Conservation (phyloP, 306 rosid genomes). For the Neltuma alba region DNA sequence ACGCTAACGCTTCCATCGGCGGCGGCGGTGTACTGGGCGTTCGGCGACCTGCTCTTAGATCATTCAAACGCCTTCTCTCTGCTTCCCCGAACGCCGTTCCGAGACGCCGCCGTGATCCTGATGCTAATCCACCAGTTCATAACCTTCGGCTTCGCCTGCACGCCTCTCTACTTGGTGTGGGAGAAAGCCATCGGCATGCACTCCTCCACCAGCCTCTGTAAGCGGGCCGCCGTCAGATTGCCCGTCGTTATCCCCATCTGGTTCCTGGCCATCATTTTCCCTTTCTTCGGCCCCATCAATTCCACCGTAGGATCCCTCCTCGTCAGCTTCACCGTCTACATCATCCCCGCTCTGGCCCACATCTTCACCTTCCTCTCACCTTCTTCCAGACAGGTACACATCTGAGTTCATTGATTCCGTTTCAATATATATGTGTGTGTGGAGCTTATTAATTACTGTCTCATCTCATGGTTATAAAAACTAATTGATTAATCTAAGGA, state of each 20-base stretch:
- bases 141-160: slow-evolving; percentile 94
- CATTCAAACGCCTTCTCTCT: slow-evolving; percentile 87
- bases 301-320: slow-evolving; percentile 99
- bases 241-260: slow-evolving; percentile 86
- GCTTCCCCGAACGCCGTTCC: slow-evolving; percentile 67
- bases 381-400: slow-evolving; percentile 72
- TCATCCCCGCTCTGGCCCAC: slow-evolving; percentile 90
- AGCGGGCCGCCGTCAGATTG: slow-evolving; percentile 74
- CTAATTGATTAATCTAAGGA: too few relatives aligned
- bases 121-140: slow-evolving; percentile 93
- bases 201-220: slow-evolving; percentile 75
- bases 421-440: neutral
- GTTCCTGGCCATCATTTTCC: slow-evolving; percentile 84
- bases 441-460: too few relatives aligned
- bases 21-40: slow-evolving; percentile 85
- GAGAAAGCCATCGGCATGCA: slow-evolving; percentile 85
- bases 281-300: slow-evolving; percentile 95
- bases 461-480: too few relatives aligned
- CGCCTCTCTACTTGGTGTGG: slow-evolving; percentile 87
- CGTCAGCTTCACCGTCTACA: slow-evolving; percentile 98
- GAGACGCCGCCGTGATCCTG: slow-evolving; percentile 76
- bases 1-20: slow-evolving; percentile 88
- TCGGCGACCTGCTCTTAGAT: slow-evolving; percentile 76
- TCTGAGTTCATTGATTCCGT: neutral
- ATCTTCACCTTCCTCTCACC: slow-evolving; percentile 85